Evolutionary conservation across 768 basidiomycete species (phyloP).

Genomic region (Tricholoma bakamatsutake): DNA sequence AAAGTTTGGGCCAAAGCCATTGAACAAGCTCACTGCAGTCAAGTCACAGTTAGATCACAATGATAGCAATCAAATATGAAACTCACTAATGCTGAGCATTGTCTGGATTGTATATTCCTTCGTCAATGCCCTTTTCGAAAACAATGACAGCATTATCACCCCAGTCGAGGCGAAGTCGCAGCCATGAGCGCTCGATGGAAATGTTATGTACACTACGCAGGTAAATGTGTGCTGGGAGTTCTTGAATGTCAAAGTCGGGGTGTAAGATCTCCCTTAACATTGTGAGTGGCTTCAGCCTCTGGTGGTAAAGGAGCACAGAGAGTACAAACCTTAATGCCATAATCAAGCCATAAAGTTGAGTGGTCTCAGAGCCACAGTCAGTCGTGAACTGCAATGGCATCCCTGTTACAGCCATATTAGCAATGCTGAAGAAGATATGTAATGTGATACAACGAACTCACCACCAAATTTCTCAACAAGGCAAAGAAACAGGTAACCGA

Average conservation of each 20-base stretch:
- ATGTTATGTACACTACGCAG: conserved; percentile 28
- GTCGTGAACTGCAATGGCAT: background rate
- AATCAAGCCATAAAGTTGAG: background rate
- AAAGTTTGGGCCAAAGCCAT: conserved; percentile 24
- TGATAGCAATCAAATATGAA: background rate
- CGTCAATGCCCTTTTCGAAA: conserved; percentile 25
- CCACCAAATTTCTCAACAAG: conserved; percentile 24
- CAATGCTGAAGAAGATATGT: too few species aligned
- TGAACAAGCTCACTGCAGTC: conserved; percentile 15
- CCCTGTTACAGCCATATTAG: background rate
- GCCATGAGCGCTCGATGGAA: too few species aligned
- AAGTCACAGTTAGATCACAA: background rate
- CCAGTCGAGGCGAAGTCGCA: too few species aligned
- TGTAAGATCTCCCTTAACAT: conserved; percentile 19
- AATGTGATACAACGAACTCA: conserved; percentile 3
- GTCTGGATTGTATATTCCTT: conserved; percentile 8
- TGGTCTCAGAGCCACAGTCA: background rate
- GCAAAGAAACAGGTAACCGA: conserved; percentile 21
- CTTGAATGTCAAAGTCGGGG: conserved; percentile 15
- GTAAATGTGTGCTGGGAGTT: conserved; percentile 25
- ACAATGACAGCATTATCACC: too few species aligned
- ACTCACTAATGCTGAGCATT: conserved; percentile 8
- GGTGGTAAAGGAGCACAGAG: background rate
- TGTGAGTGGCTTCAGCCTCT: background rate
- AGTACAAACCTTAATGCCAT: background rate